A percentile compares a stretch with the other conserved stretches of the same genome.
Conservation (phyloP, 768 basidiomycete genomes). For the Suillus luteus region DNA sequence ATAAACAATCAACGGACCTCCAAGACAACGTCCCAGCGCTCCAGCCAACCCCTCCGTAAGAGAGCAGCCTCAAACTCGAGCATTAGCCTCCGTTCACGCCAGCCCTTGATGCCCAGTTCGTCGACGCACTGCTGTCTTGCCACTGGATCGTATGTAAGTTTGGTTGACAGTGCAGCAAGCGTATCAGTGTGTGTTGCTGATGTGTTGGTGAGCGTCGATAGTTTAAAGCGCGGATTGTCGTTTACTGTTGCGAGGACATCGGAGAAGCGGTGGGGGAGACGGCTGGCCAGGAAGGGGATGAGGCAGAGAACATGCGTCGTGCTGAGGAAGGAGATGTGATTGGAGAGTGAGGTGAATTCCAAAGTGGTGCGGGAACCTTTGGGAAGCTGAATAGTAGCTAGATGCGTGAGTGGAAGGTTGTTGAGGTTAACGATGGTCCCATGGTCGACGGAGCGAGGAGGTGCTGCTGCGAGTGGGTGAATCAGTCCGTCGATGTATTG, state of each 20-base stretch:
- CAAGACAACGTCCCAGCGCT: slow-evolving; percentile 44
- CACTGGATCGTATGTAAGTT: slow-evolving; percentile 15
- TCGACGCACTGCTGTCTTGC: slow-evolving; percentile 18
- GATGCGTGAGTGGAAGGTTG: slow-evolving; percentile 13
- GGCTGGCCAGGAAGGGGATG: slow-evolving; percentile 44
- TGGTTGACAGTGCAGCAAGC: slow-evolving; percentile 15
- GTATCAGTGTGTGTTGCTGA: slow-evolving; percentile 36
- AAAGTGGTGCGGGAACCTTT: slow-evolving; percentile 26
- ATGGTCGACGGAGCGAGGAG: slow-evolving; percentile 5
- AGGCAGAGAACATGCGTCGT: slow-evolving; percentile 42
- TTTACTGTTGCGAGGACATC: slow-evolving; percentile 38
- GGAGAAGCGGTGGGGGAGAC: slow-evolving; percentile 38
- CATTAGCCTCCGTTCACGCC: slow-evolving; percentile 51
- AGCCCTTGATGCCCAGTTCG: slow-evolving; percentile 36
- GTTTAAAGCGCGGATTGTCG: slow-evolving; percentile 23
- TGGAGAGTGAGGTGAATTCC: slow-evolving; percentile 43
- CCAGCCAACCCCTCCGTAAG: slow-evolving; percentile 43
- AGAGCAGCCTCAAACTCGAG: slow-evolving; percentile 55
- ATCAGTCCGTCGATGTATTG: slow-evolving; percentile 18
- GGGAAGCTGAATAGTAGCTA: slow-evolving; percentile 16
- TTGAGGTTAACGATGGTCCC: slow-evolving; percentile 28
- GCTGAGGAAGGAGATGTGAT: slow-evolving; percentile 37
- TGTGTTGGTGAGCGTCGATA: slow-evolving; percentile 42
- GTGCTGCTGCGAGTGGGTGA: slow-evolving; percentile 8
- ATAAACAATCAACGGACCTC: not conserved